phyloP scores from a whole-genome alignment of 495 filamentous ascomycete genomes.

The Cercophora scortea region DNA sequence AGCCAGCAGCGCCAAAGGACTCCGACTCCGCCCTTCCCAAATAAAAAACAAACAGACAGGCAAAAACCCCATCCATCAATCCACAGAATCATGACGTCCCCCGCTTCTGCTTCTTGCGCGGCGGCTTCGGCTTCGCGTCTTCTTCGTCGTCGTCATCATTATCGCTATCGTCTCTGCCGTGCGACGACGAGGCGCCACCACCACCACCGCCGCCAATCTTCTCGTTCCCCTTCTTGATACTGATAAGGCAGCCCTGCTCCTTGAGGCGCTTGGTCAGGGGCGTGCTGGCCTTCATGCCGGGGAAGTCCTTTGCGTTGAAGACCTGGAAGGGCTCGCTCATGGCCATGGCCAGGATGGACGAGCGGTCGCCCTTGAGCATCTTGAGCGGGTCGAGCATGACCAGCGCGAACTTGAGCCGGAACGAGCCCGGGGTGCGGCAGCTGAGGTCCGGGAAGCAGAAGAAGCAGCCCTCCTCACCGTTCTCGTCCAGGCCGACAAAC shows the following conservation, averaged over 20 bases:
- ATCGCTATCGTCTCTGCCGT: conserved; percentile 30
- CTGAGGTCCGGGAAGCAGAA: conserved; percentile 95
- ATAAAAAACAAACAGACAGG: too few relatives aligned
- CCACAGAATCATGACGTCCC: conserved; percentile 1
- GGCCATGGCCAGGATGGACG: conserved; percentile 55
- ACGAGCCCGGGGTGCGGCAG: conserved; percentile 77
- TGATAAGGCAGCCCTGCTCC: conserved; percentile 67
- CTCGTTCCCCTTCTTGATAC: conserved; percentile 77
- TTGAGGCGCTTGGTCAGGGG: conserved; percentile 61
- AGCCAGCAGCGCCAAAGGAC: too few relatives aligned
- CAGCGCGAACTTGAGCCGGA: conserved; percentile 77
- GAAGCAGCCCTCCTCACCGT: conserved; percentile 67
- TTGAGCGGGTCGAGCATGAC: conserved; percentile 61
- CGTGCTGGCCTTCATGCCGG: conserved; percentile 77
- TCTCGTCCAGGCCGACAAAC: conserved; percentile 61
- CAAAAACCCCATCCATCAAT: neutral
- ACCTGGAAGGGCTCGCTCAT: conserved; percentile 81
- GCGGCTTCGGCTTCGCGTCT: conserved; percentile 11
- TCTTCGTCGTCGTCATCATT: conserved; percentile 41
- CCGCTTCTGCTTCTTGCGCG: conserved; percentile 13
- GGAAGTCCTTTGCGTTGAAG: conserved; percentile 94
- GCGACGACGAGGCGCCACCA: conserved; percentile 20
- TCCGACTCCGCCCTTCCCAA: too few relatives aligned
- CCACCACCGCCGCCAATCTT: too few relatives aligned
- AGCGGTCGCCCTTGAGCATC: conserved; percentile 41